These are phyloP conservation scores for Diplosphaera chodatii DNA, from an alignment of 139 green algal species.

Conservation along the genomic window DNA sequence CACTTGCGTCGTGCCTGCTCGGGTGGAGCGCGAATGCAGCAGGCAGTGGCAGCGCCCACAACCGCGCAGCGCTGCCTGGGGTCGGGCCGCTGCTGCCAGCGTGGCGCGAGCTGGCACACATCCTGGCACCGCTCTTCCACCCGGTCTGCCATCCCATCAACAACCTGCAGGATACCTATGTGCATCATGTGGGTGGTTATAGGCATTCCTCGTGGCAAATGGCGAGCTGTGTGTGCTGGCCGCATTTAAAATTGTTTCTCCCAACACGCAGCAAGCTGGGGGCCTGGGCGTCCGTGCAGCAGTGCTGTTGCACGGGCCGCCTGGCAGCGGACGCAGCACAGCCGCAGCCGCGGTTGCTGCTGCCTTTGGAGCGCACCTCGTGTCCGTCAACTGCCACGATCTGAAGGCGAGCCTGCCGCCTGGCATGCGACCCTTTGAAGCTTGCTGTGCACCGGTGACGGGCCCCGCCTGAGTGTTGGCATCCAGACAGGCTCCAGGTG, in stretches of 20 bases:
- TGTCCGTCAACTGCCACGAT: constrained; percentile 54
- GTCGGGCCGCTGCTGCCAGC: constrained; percentile 22
- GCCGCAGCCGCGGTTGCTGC: constrained; percentile 52
- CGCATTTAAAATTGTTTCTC: too few species aligned
- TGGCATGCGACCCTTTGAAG: too few species aligned
- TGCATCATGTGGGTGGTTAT: background rate
- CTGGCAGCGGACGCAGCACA: constrained; percentile 46
- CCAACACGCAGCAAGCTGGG: constrained; percentile 6
- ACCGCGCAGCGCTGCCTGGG: constrained; percentile 11
- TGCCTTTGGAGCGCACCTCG: constrained; percentile 62
- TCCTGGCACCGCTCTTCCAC: constrained; percentile 41
- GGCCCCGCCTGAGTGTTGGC: too few species aligned
- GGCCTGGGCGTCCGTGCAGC: constrained; percentile 23
- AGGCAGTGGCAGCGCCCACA: constrained; percentile 5
- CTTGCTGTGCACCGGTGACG: too few species aligned
- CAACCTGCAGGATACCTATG: too few species aligned
- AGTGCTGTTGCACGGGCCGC: constrained; percentile 57
- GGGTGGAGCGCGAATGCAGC: constrained; percentile 24
- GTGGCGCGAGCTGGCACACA: constrained; percentile 28
- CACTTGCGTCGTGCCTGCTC: background rate
- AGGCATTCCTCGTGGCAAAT: background rate
- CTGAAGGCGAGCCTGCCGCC: constrained; percentile 31
- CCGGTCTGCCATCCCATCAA: too few species aligned
- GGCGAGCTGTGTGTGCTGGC: too few species aligned
- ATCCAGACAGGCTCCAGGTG: too few species aligned